These are phyloP conservation scores for Marsdenia floribunda DNA, from an alignment of 257 asterid genomes.

Conservation along the genomic window DNA sequence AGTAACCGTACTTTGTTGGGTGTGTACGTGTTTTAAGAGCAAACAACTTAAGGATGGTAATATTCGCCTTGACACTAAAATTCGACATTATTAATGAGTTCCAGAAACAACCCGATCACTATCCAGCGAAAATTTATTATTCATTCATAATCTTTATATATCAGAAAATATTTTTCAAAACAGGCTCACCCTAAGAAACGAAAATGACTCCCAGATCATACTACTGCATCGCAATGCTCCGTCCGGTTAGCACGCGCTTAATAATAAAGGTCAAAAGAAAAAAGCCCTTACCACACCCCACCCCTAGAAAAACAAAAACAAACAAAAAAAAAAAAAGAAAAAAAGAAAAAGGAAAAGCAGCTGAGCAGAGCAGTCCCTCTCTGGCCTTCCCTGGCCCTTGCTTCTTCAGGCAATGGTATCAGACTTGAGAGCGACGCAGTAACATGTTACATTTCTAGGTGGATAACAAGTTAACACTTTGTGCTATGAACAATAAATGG, in stretches of 20 bases:
- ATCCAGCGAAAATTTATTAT: too few species aligned
- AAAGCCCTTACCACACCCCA: too few species aligned
- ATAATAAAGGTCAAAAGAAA: not conserved
- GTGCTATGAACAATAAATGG: not conserved
- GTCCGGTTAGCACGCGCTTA: not conserved
- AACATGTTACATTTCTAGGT: not conserved
- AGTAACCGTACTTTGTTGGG: too few species aligned
- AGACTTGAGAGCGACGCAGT: not conserved
- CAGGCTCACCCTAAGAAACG: not conserved
- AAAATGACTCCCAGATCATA: not conserved
- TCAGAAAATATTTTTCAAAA: too few species aligned
- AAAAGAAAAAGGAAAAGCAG: not conserved
- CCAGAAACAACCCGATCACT: too few species aligned
- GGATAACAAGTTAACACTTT: not conserved
- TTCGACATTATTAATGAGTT: too few species aligned
- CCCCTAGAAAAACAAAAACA: too few species aligned
- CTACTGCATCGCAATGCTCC: not conserved
- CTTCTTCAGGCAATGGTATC: not conserved
- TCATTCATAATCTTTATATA: too few species aligned
- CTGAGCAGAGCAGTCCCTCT: slow-evolving; percentile 4
- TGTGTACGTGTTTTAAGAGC: too few species aligned
- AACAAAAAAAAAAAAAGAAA: too few species aligned
- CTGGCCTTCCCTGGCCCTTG: not conserved
- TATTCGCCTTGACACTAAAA: too few species aligned
- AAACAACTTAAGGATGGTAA: too few species aligned